These are phyloP conservation scores for Apiotrichum laibachii DNA, from an alignment of 1,284 basidiomycete species.

Conservation along the genomic window DNA sequence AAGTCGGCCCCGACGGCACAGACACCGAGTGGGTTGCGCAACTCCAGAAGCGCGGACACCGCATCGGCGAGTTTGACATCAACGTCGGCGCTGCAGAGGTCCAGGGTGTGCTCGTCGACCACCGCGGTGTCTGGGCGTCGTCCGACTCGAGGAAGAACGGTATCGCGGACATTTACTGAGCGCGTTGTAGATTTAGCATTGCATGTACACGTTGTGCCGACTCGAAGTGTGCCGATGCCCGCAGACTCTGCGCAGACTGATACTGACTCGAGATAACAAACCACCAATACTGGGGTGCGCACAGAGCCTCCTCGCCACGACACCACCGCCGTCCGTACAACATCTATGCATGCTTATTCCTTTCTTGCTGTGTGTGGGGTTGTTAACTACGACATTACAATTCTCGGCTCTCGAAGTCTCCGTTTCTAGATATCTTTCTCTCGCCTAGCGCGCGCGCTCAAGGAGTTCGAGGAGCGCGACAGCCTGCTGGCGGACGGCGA, in stretches of 20 bases:
- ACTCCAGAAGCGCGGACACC: conserved; percentile 66
- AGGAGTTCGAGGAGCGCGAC: conserved; percentile 33
- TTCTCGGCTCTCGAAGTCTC: too few relatives aligned
- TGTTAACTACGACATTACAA: too few relatives aligned
- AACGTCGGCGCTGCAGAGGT: conserved; percentile 53
- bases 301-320: too few relatives aligned
- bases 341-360: too few relatives aligned
- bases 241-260: too few relatives aligned
- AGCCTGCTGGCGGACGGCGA: conserved; percentile 32
- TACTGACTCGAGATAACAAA: too few relatives aligned
- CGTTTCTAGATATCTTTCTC: neutral
- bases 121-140: conserved; percentile 46
- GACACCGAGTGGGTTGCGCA: conserved; percentile 58
- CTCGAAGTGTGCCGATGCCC: too few relatives aligned
- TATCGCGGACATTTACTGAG: conserved; percentile 45
- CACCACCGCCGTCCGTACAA: too few relatives aligned
- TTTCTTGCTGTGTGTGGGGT: too few relatives aligned
- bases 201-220: too few relatives aligned
- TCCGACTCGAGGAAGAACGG: conserved; percentile 50
- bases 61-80: conserved; percentile 58
- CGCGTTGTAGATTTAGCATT: neutral
- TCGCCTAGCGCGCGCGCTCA: conserved; percentile 19
- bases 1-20: conserved; percentile 57
- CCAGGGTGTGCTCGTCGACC: conserved; percentile 63
- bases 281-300: too few relatives aligned